Percentiles rank a stretch among this genome's conserved stretches.
Conservation (phyloP, 1,284 basidiomycete genomes). For the Cryptococcus amylolentus region DNA sequence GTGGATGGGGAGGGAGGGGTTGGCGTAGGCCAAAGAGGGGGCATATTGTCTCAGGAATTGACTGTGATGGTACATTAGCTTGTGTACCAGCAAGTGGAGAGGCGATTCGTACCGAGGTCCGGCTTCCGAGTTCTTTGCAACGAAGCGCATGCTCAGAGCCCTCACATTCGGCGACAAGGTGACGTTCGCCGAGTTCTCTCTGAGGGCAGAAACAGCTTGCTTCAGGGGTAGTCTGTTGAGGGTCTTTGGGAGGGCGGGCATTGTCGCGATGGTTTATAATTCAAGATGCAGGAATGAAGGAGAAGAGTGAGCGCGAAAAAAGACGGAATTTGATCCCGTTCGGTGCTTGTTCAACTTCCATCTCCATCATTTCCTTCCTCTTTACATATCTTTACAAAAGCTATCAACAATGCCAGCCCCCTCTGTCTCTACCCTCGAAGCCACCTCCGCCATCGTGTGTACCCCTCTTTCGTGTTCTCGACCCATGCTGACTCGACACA, state of each 20-base stretch:
- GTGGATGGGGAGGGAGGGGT: constrained; percentile 33
- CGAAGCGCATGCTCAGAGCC: constrained; percentile 25
- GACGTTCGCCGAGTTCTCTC: background rate
- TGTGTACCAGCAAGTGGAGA: background rate
- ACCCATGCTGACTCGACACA: constrained; percentile 6
- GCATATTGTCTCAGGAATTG: constrained; percentile 36
- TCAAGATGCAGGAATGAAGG: no score
- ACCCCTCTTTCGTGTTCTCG: no score
- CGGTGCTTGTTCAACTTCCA: no score
- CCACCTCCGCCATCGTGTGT: no score
- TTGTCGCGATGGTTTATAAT: no score
- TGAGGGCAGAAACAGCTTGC: background rate
- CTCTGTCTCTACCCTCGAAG: no score
- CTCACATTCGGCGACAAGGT: background rate
- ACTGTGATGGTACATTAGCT: constrained; percentile 12
- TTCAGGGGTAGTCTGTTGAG: background rate
- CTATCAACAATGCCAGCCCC: no score
- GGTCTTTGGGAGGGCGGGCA: background rate
- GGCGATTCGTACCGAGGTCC: constrained; percentile 30
- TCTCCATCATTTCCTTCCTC: no score
- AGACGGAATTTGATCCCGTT: no score
- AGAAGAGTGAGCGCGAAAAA: no score
- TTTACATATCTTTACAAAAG: no score
- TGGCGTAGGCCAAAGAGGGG: constrained; percentile 40
- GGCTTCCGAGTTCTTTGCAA: constrained; percentile 28